Conservation (phyloP, 345 rosid species). For the Bruguiera gymnorhiza region DNA sequence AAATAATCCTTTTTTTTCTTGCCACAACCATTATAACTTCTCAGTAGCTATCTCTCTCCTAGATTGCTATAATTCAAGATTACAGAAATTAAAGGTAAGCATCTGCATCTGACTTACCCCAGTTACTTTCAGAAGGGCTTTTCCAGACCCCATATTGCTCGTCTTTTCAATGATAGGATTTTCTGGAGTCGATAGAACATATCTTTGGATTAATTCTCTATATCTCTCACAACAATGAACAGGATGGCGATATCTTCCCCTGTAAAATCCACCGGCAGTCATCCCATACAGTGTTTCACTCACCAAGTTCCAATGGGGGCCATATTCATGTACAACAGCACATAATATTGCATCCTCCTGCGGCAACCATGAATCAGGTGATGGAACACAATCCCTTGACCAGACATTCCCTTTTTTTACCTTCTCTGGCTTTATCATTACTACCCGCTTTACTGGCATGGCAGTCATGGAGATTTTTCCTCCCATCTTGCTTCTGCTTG, state of each 20-base stretch:
- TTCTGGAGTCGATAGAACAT: slow-evolving; percentile 67
- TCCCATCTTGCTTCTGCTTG: slow-evolving; percentile 61
- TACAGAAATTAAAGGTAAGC: too few relatives aligned
- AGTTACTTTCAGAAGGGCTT: slow-evolving; percentile 89
- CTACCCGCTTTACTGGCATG: slow-evolving; percentile 78
- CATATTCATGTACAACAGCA: slow-evolving; percentile 99
- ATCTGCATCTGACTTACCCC: slow-evolving; percentile 53
- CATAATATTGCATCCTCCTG: slow-evolving; percentile 98
- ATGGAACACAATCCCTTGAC: slow-evolving; percentile 91
- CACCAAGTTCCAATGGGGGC: slow-evolving; percentile 82
- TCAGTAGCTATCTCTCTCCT: not conserved
- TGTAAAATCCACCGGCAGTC: slow-evolving; percentile 90
- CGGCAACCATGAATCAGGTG: slow-evolving; percentile 87
- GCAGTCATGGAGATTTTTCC: slow-evolving; percentile 76
- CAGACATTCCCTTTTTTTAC: slow-evolving; percentile 84
- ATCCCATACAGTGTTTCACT: slow-evolving; percentile 77
- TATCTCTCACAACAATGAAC: slow-evolving; percentile 93
- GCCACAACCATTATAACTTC: not conserved
- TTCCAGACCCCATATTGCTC: slow-evolving; percentile 64
- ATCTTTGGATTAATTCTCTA: slow-evolving; percentile 77
- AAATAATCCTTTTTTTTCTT: too few relatives aligned
- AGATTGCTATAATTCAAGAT: too few relatives aligned
- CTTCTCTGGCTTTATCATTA: slow-evolving; percentile 86
- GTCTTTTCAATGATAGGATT: slow-evolving; percentile 59
- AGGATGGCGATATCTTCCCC: slow-evolving; percentile 94